phyloP scores from a whole-genome alignment of 352 stramenopile species.

The Phytopythium oedochilum region DNA sequence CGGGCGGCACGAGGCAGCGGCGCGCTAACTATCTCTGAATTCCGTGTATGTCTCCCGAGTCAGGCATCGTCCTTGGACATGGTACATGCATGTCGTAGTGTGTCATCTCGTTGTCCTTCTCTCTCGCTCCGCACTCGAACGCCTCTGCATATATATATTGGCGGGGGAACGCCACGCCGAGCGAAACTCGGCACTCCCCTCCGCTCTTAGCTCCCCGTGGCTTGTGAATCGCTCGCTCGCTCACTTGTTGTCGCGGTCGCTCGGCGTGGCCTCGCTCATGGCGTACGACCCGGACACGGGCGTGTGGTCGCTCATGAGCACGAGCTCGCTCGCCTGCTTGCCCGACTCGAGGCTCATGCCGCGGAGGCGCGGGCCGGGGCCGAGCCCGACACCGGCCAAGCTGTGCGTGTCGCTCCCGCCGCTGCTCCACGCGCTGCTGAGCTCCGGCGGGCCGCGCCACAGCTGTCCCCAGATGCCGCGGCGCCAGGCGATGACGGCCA shows the following conservation, averaged over 20 bases:
- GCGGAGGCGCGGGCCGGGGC: conserved; percentile 15
- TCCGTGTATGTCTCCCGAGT: too few species aligned
- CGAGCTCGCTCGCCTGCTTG: conserved; percentile 25
- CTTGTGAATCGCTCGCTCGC: background rate
- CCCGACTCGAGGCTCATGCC: conserved; percentile 18
- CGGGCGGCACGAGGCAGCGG: too few species aligned
- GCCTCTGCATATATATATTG: background rate
- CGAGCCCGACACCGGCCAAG: conserved; percentile 6
- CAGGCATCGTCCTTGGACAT: background rate
- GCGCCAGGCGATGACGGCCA: conserved; percentile 66
- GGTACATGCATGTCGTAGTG: background rate
- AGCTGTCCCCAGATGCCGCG: conserved; percentile 87
- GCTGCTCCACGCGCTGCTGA: conserved; percentile 16
- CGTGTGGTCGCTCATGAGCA: conserved; percentile 34
- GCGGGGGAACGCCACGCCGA: too few species aligned
- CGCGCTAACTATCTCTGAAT: too few species aligned
- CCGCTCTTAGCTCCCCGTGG: too few species aligned
- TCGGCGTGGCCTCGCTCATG: conserved; percentile 29
- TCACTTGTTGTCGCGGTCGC: conserved; percentile 6
- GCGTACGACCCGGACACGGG: conserved; percentile 41
- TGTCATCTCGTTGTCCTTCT: too few species aligned
- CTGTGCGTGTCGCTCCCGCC: background rate
- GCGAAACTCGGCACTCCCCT: too few species aligned
- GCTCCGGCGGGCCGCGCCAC: conserved; percentile 84
- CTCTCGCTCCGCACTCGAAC: background rate